Conservation (phyloP, 176 grass and related monocot species). For the Cocos nucifera region DNA sequence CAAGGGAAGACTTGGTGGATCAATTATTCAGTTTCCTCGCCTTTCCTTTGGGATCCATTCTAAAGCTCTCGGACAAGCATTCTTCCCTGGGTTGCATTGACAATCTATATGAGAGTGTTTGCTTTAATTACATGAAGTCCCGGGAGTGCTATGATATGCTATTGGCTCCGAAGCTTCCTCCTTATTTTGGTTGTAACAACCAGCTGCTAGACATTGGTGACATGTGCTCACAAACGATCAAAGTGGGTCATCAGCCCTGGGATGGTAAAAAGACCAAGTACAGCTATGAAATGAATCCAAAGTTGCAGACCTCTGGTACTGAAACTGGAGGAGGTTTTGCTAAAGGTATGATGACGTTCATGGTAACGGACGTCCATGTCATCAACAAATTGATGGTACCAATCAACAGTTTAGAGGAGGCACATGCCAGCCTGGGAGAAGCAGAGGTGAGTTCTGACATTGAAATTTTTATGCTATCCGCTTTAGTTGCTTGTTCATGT, state of each 20-base stretch:
- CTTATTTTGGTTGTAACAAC: not conserved
- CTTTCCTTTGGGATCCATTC: not conserved
- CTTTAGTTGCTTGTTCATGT: no score
- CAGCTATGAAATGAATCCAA: not conserved
- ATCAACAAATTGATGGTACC: no score
- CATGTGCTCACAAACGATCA: not conserved
- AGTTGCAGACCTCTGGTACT: not conserved
- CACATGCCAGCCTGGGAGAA: no score
- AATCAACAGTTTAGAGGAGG: no score
- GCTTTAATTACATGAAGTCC: not conserved
- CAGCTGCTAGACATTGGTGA: conserved; percentile 1
- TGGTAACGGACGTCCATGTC: not conserved
- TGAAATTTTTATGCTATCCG: no score
- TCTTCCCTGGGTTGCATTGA: conserved; percentile 2
- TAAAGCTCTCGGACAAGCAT: not conserved
- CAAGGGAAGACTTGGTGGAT: conserved; percentile 2
- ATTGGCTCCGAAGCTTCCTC: not conserved
- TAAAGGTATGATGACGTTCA: not conserved
- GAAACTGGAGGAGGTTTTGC: not conserved
- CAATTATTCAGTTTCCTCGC: conserved; percentile 10
- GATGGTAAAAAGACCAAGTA: no score
- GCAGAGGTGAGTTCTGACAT: no score
- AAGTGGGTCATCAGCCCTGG: not conserved
- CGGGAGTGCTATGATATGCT: not conserved
- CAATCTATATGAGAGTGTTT: conserved; percentile 4